These are phyloP conservation scores for Hygrophoropsis aurantiaca DNA, from an alignment of 768 basidiomycete genomes.

Conservation along the genomic window DNA sequence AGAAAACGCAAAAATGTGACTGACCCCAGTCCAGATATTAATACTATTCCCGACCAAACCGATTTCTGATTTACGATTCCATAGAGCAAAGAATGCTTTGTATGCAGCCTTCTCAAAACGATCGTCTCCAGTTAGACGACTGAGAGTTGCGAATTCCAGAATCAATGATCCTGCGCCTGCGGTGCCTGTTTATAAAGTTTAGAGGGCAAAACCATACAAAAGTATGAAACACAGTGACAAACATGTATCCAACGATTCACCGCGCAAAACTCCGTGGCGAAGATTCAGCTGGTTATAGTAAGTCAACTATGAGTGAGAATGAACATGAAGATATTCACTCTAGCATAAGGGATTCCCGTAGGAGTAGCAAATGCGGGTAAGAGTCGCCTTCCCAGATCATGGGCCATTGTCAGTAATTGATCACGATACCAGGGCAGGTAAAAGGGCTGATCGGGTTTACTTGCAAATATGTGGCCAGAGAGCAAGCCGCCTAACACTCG, in stretches of 20 bases:
- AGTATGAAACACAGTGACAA: constrained; percentile 28
- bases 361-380: constrained; percentile 90
- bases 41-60: constrained; percentile 89
- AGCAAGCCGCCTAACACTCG: constrained; percentile 89
- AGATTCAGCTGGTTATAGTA: constrained; percentile 66
- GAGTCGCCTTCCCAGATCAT: constrained; percentile 83
- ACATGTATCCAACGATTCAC: constrained; percentile 87
- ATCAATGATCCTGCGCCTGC: constrained; percentile 93
- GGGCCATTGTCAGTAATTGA: constrained; percentile 76
- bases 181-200: constrained; percentile 55
- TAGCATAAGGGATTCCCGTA: constrained; percentile 89
- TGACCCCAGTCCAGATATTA: constrained; percentile 77
- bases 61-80: constrained; percentile 87
- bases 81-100: constrained; percentile 89
- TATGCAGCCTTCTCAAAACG: constrained; percentile 88
- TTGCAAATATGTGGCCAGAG: constrained; percentile 84
- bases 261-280: constrained; percentile 69
- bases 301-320: constrained; percentile 4
- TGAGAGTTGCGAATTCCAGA: constrained; percentile 91
- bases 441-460: constrained; percentile 61
- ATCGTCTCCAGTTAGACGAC: constrained; percentile 85
- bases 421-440: constrained; percentile 81
- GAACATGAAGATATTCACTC: constrained; percentile 45
- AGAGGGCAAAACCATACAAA: neutral
- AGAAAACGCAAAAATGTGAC: constrained; percentile 24